A percentile compares a stretch with the other conserved stretches of the same genome.
phyloP scores from a whole-genome alignment of 2,329 filamentous ascomycete genomes.

The Penicillium brevicompactum region DNA sequence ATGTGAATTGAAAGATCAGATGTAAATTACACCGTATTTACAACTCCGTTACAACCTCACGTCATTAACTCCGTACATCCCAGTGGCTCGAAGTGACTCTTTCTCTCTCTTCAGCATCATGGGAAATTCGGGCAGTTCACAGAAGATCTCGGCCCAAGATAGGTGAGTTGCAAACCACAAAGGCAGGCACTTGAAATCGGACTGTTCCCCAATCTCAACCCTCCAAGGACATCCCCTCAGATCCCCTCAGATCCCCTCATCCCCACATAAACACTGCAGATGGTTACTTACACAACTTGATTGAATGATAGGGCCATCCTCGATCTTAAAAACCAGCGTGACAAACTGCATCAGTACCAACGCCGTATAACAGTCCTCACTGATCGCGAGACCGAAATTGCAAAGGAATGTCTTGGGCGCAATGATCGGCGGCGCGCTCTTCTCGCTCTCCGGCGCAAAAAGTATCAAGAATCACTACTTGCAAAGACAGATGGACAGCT shows the following conservation, averaged over 20 bases:
- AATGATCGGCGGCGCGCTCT: conserved; percentile 81
- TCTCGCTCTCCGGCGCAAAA: conserved; percentile 87
- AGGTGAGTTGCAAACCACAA: conserved; percentile 60
- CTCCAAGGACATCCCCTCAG: conserved; percentile 8
- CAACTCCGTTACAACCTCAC: conserved; percentile 15
- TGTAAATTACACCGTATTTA: conserved; percentile 22
- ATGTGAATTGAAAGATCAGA: conserved; percentile 17
- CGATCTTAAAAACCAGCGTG: conserved; percentile 95
- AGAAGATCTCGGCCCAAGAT: conserved; percentile 77
- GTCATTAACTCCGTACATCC: conserved; percentile 14
- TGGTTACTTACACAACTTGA: conserved; percentile 7
- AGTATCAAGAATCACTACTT: conserved; percentile 91
- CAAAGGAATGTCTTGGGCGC: conserved; percentile 75
- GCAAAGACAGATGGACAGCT: conserved; percentile 89
- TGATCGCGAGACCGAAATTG: conserved; percentile 82
- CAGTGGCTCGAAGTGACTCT: neutral
- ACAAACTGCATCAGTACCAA: conserved; percentile 96
- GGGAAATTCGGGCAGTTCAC: conserved; percentile 66
- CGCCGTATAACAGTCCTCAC: conserved; percentile 85
- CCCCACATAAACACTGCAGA: neutral
- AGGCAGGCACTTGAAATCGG: neutral
- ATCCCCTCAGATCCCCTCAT: conserved; percentile 18
- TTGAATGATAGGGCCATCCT: conserved; percentile 76
- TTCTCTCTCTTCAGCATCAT: conserved; percentile 44
- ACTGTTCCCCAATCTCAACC: neutral